A percentile compares a stretch with the other conserved stretches of the same genome.
Evolutionary conservation across 1,139 yeast genomes (phyloP).

Genomic region (Pichia sp.): DNA sequence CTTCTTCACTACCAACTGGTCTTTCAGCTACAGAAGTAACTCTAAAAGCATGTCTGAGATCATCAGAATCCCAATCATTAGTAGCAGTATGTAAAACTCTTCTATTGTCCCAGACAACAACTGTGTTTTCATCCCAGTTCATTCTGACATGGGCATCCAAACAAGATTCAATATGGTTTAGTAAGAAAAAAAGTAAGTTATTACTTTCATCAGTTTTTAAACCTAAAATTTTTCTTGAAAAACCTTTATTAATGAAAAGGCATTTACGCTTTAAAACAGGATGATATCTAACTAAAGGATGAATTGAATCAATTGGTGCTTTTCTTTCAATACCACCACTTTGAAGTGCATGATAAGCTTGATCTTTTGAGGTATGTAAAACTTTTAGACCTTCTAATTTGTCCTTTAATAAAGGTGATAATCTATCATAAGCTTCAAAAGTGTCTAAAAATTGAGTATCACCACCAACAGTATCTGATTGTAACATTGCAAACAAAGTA

Average conservation of each 20-base stretch:
- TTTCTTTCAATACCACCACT: slow-evolving; percentile 62
- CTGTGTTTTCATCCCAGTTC: slow-evolving; percentile 53
- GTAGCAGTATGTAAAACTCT: slow-evolving; percentile 58
- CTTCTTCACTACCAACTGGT: slow-evolving; percentile 28
- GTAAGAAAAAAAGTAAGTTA: slow-evolving; percentile 47
- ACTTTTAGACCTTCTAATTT: slow-evolving; percentile 54
- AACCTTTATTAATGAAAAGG: slow-evolving; percentile 54
- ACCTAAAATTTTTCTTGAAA: slow-evolving; percentile 57
- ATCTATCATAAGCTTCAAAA: slow-evolving; percentile 60
- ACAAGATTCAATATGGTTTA: slow-evolving; percentile 43
- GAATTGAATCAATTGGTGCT: slow-evolving; percentile 51
- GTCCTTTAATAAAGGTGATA: slow-evolving; percentile 55
- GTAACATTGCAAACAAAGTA: slow-evolving; percentile 62
- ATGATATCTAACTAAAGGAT: slow-evolving; percentile 63
- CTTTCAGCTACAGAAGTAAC: slow-evolving; percentile 59
- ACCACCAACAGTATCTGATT: slow-evolving; percentile 55
- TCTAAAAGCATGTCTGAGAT: slow-evolving; percentile 61
- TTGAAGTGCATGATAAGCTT: slow-evolving; percentile 49
- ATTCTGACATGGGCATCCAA: slow-evolving; percentile 54
- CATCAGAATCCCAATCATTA: slow-evolving; percentile 53
- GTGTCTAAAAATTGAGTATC: slow-evolving; percentile 67
- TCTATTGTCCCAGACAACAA: slow-evolving; percentile 71
- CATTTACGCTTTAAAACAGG: slow-evolving; percentile 62
- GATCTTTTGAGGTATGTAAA: slow-evolving; percentile 62
- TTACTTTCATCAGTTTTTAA: slow-evolving; percentile 61